phyloP scores from a whole-genome alignment of 208 protist species.

The Trypanosoma melophagium region DNA sequence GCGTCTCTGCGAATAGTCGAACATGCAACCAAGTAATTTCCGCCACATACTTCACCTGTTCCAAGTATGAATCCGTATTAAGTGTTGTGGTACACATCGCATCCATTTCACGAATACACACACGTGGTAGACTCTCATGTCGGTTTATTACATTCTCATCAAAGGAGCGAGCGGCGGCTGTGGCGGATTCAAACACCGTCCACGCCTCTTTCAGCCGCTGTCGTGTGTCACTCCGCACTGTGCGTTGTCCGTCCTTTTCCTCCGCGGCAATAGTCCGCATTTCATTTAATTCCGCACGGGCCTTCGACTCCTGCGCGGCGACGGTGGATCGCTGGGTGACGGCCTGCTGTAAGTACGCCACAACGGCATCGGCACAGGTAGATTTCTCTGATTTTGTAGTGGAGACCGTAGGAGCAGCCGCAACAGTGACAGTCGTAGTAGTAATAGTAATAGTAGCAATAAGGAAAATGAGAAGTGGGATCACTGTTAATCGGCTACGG shows the following conservation, averaged over 20 bases:
- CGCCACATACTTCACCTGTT: neutral
- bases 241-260: constrained; percentile 14
- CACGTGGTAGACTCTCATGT: constrained; percentile 4
- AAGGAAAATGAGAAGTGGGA: neutral
- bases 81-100: neutral
- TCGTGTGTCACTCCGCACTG: neutral
- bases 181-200: constrained; percentile 9
- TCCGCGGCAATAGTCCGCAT: constrained; percentile 28
- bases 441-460: neutral
- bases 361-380: constrained; percentile 14
- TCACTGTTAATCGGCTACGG: neutral
- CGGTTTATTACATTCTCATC: constrained; percentile 1
- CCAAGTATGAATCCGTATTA: too few relatives aligned
- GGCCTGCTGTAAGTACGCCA: constrained; percentile 20
- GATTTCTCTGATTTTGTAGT: neutral
- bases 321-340: constrained; percentile 6
- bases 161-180: constrained; percentile 1
- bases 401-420: neutral
- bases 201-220: constrained; percentile 9
- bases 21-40: constrained; percentile 5
- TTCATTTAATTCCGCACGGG: constrained; percentile 53
- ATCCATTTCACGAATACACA: constrained; percentile 22
- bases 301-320: constrained; percentile 23
- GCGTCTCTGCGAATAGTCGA: constrained; percentile 12
- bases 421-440: neutral